Base-by-base conservation (phyloP, 2,329 filamentous ascomycete genomes). In the Madurella mycetomatis region DNA sequence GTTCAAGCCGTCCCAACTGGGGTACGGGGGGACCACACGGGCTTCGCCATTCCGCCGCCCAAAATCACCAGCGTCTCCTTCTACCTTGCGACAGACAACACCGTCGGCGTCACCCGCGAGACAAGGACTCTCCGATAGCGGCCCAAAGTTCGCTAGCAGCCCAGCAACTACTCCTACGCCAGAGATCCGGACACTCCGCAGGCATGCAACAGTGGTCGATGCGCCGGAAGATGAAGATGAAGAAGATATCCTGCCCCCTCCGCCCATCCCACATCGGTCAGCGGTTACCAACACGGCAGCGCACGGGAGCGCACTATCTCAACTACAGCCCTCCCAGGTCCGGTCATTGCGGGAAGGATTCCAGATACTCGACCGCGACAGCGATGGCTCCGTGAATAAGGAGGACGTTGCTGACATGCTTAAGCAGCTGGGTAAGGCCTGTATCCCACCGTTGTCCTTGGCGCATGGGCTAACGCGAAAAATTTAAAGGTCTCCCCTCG, bases 311-410 rank as follows among this genome's bases (percentile, higher is more conserved):
- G 77, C 84, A 13, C 75, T 91, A 43, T 85, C 86, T 2, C 86
- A 88, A 65, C 73, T 97, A 41, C 88, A 92, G 39, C 85, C 90
- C 2, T 79, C 88, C 2, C 90, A 96, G 64, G 84, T 96, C 37
- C 84, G 92, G 65, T 89, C 90, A 64, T 82, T 99, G 72, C 84
- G 94, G 57, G 92, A 97, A 68, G 90, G 88, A 0, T 99, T 97
- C 70, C 90, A 95, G 70, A 91, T 96, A 55, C 79, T 99, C 45
- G 94, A 97, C 70, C 82, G 90, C 56, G 87, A 94, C 70, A 92
- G 90, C 65, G 90, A 94, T 66, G 92, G 92, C 16, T 76, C 82
- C 48, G 86, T 99, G 57, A 88, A 86, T 61, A 81, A 87, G 55
- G 87, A 92, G 18, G 90, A 95, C 68, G 85, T 99, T 5, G 84